Percentiles rank a stretch among this genome's conserved stretches.
These are phyloP conservation scores for Salvia rosmarinus DNA, from an alignment of 257 asterid species.

Conservation along the genomic window DNA sequence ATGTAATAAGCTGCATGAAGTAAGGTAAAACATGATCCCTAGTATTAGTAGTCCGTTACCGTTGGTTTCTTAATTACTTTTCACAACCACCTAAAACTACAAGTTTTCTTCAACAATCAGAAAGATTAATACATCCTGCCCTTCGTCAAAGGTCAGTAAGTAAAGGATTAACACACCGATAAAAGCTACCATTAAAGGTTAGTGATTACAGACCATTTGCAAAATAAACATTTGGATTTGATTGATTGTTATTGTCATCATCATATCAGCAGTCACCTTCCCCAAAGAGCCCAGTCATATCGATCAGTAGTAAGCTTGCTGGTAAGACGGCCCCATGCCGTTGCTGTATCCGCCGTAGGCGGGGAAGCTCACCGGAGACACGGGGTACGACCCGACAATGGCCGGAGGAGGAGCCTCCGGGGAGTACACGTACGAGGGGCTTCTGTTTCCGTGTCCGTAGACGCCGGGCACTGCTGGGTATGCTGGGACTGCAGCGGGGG, in stretches of 20 bases:
- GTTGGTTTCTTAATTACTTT: constrained; percentile 49
- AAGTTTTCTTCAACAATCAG: constrained; percentile 71
- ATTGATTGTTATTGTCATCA: constrained; percentile 45
- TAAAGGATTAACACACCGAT: constrained; percentile 85
- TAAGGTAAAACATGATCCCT: constrained; percentile 14
- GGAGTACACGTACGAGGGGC: constrained; percentile 81
- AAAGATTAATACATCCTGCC: constrained; percentile 71
- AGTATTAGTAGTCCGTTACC: constrained; percentile 32
- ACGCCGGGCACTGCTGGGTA: constrained; percentile 73
- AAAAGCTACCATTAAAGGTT: constrained; percentile 82
- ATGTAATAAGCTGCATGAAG: constrained; percentile 2
- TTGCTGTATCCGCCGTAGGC: constrained; percentile 80
- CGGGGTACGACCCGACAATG: constrained; percentile 62
- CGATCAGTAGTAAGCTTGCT: constrained; percentile 93
- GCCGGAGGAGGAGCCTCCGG: constrained; percentile 75
- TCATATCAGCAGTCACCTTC: constrained; percentile 80
- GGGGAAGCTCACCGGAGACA: constrained; percentile 69
- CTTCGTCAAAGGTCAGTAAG: constrained; percentile 64
- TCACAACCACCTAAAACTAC: constrained; percentile 78
- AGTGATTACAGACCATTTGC: constrained; percentile 86
- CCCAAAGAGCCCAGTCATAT: constrained; percentile 52
- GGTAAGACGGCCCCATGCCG: constrained; percentile 85
- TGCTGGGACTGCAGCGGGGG: constrained; percentile 63
- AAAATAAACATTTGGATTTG: constrained; percentile 48
- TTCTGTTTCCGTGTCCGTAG: constrained; percentile 61